Evolutionary conservation across 2,329 filamentous ascomycete species (phyloP).

Genomic region (Tolypocladium ovalisporum): DNA sequence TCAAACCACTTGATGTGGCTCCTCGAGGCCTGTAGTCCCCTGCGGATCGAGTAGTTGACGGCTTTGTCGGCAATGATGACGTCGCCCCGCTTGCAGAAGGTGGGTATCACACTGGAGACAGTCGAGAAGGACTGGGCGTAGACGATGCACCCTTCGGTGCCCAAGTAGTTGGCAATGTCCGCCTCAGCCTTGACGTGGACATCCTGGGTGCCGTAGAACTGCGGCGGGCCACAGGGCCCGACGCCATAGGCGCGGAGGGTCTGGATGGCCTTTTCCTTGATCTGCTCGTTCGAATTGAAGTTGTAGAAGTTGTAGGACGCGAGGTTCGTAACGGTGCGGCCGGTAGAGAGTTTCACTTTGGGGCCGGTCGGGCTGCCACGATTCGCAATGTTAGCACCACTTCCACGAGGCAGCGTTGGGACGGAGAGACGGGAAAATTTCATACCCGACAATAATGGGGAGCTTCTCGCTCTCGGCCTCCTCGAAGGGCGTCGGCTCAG

Average conservation of each 20-base stretch:
- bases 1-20: conserved; percentile 91
- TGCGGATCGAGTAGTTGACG: conserved; percentile 87
- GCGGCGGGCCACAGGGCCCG: conserved; percentile 89
- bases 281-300: conserved; percentile 80
- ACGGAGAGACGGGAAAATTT: neutral
- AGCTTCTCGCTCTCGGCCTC: conserved; percentile 73
- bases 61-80: conserved; percentile 93
- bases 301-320: conserved; percentile 98
- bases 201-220: conserved; percentile 97
- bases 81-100: conserved; percentile 94
- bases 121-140: conserved; percentile 96
- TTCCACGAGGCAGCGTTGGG: too few relatives aligned
- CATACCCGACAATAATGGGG: conserved; percentile 78
- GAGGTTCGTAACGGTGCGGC: conserved; percentile 84
- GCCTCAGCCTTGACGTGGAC: conserved; percentile 95
- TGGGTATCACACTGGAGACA: conserved; percentile 91
- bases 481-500: conserved; percentile 62
- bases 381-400: neutral
- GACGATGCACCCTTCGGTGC: conserved; percentile 80
- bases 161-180: conserved; percentile 83
- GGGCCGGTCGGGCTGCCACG: conserved; percentile 72
- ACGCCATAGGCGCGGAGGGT: conserved; percentile 93
- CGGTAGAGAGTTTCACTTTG: conserved; percentile 78
- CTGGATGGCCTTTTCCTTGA: conserved; percentile 92
- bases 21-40: conserved; percentile 84